Evolutionary conservation across 352 stramenopile genomes (phyloP).

Genomic region (Pythium graminicola): DNA sequence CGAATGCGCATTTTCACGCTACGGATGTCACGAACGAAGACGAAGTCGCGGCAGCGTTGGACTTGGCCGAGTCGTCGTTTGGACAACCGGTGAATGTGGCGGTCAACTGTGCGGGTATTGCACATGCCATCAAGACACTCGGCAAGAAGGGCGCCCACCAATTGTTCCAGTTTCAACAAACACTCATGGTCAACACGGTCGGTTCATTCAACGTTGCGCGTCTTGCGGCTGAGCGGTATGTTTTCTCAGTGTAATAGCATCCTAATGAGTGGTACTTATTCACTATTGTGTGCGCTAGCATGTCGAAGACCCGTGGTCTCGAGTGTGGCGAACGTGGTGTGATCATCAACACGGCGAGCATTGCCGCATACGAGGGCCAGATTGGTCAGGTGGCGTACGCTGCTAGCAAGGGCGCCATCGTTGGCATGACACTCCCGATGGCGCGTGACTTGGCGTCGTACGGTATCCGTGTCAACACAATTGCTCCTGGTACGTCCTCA

Average conservation of each 20-base stretch:
- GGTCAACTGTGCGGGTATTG: constrained; percentile 96
- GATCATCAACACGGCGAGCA: constrained; percentile 98
- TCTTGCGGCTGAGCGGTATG: constrained; percentile 89
- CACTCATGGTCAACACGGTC: constrained; percentile 95
- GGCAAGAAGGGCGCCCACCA: constrained; percentile 90
- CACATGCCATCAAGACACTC: constrained; percentile 88
- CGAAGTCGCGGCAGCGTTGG: constrained; percentile 81
- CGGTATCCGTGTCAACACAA: constrained; percentile 96
- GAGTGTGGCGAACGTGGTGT: constrained; percentile 89
- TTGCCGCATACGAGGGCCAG: constrained; percentile 97
- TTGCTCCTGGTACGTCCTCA: constrained; percentile 76
- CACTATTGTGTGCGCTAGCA: too few species aligned
- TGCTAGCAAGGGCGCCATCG: constrained; percentile 94
- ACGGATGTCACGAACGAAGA: constrained; percentile 88
- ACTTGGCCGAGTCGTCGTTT: constrained; percentile 89
- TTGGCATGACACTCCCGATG: constrained; percentile 96
- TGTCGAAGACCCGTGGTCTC: constrained; percentile 67
- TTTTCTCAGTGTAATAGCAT: neutral
- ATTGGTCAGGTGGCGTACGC: constrained; percentile 96
- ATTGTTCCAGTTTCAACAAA: constrained; percentile 91
- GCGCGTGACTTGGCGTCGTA: constrained; percentile 91
- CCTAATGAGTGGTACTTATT: too few species aligned
- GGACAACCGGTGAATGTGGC: constrained; percentile 91
- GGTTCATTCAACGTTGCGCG: constrained; percentile 97
- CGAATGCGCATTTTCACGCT: constrained; percentile 75